Percentiles rank a stretch among this genome's conserved stretches.
Evolutionary conservation across 140 eudicot genomes (phyloP).

Genomic region (Erigeron philadelphicus): DNA sequence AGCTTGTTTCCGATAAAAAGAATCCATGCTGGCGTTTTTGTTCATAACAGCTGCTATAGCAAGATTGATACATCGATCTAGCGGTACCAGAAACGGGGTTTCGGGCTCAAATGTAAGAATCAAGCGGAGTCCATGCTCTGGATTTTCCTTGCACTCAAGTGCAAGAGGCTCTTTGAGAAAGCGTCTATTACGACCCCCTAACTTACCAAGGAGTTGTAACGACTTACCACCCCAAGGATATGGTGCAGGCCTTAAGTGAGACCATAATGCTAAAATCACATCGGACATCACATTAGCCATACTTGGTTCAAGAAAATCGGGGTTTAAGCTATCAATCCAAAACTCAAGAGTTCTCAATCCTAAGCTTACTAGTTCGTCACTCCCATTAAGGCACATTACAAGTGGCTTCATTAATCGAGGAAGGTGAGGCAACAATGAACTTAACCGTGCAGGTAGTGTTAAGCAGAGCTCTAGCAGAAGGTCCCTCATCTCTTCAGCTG

Average conservation of each 20-base stretch:
- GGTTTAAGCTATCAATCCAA: constrained; percentile 98
- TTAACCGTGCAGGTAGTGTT: constrained; percentile 88
- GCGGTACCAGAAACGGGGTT: constrained; percentile 93
- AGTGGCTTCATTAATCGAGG: constrained; percentile 97
- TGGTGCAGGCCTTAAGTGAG: constrained; percentile 93
- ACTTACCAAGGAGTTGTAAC: constrained; percentile 86
- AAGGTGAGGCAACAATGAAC: constrained; percentile 86
- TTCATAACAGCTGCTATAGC: constrained; percentile 89
- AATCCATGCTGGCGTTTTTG: constrained; percentile 60
- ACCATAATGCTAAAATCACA: constrained; percentile 93
- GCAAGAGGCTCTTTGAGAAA: constrained; percentile 96
- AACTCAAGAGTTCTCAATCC: constrained; percentile 94
- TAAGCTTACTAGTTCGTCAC: constrained; percentile 79
- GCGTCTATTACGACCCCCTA: constrained; percentile 96
- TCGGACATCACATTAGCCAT: constrained; percentile 99
- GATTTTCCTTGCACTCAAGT: constrained; percentile 94
- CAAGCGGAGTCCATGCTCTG: constrained; percentile 95
- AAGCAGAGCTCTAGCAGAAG: constrained; percentile 85
- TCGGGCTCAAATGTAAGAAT: constrained; percentile 97
- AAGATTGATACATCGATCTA: constrained; percentile 95
- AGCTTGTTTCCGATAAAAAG: constrained; percentile 89
- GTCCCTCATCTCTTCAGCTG: constrained; percentile 92
- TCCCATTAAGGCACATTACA: constrained; percentile 89
- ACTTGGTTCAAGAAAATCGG: constrained; percentile 98
- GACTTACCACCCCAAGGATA: constrained; percentile 96